Conservation (phyloP, 2,329 filamentous ascomycete genomes). For the Penicillium rolfsii region DNA sequence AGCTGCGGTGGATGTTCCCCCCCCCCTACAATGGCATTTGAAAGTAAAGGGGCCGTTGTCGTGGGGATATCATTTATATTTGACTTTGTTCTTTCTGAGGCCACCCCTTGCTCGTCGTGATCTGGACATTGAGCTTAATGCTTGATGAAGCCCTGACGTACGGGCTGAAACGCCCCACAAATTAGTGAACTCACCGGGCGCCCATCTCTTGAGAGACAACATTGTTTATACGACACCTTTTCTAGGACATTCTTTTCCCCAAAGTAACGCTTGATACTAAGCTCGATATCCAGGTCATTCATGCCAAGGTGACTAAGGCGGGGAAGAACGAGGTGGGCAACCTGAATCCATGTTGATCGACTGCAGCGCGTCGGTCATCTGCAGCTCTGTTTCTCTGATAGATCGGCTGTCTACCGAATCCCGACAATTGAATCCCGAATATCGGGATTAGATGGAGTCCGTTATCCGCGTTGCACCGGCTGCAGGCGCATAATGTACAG, state of each 20-base stretch:
- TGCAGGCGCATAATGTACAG: constrained; percentile 7
- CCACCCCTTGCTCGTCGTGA: constrained; percentile 16
- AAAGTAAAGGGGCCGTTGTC: neutral
- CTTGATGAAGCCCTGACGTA: constrained; percentile 16
- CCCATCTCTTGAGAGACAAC: neutral
- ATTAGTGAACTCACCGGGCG: neutral
- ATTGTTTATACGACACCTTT: constrained; percentile 6
- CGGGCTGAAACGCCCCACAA: constrained; percentile 9
- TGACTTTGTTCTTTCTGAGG: constrained; percentile 1
- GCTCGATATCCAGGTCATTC: neutral
- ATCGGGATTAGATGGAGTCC: neutral
- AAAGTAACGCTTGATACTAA: neutral
- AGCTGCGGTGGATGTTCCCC: neutral
- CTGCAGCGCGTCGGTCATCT: constrained; percentile 10
- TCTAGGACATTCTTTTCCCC: neutral
- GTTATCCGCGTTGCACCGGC: neutral
- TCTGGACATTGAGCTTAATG: constrained; percentile 15
- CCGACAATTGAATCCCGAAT: neutral
- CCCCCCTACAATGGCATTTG: neutral
- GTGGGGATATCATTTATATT: constrained; percentile 1
- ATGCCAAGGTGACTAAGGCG: constrained; percentile 5
- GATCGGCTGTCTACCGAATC: constrained; percentile 3
- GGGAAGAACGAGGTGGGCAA: constrained; percentile 12
- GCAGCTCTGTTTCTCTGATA: constrained; percentile 12
- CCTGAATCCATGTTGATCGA: constrained; percentile 13